Percentiles rank a stretch among this genome's conserved stretches.
Conservation (phyloP, 495 filamentous ascomycete genomes). For the Lasiosphaeria ovina region DNA sequence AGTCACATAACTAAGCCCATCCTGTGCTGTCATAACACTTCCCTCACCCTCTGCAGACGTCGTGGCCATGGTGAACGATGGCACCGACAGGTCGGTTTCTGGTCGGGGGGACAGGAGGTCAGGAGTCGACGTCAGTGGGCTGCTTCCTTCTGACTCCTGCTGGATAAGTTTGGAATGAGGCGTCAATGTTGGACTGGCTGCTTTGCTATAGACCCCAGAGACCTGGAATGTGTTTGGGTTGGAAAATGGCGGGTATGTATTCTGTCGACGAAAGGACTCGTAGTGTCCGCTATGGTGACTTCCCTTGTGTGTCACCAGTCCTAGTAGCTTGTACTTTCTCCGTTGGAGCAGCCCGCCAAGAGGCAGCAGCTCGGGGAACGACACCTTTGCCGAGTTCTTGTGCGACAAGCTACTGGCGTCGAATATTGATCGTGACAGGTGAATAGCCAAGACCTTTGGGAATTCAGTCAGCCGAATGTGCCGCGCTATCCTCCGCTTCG, state of each 20-base stretch:
- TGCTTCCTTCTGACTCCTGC: conserved; percentile 29
- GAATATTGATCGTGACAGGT: conserved; percentile 89
- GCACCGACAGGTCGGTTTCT: conserved; percentile 24
- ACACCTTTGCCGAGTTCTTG: conserved; percentile 91
- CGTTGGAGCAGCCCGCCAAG: conserved; percentile 77
- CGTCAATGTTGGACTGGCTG: conserved; percentile 43
- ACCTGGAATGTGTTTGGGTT: conserved; percentile 74
- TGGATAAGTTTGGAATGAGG: conserved; percentile 32
- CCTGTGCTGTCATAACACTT: neutral
- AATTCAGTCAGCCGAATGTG: conserved; percentile 82
- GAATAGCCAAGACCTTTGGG: conserved; percentile 85
- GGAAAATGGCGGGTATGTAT: conserved; percentile 66
- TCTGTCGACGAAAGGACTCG: conserved; percentile 92
- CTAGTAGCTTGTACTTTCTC: conserved; percentile 79
- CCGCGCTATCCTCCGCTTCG: conserved; percentile 78
- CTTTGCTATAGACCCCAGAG: conserved; percentile 64
- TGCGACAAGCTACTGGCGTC: conserved; percentile 68
- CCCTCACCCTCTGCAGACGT: neutral
- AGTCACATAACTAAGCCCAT: neutral
- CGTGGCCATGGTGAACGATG: conserved; percentile 17
- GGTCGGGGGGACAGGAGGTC: conserved; percentile 35
- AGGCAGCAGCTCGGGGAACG: conserved; percentile 80
- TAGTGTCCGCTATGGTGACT: conserved; percentile 97
- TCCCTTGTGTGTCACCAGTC: conserved; percentile 90
- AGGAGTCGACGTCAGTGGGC: conserved; percentile 38